Base-by-base conservation (phyloP, 345 rosid genomes). In the Punica granatum region DNA sequence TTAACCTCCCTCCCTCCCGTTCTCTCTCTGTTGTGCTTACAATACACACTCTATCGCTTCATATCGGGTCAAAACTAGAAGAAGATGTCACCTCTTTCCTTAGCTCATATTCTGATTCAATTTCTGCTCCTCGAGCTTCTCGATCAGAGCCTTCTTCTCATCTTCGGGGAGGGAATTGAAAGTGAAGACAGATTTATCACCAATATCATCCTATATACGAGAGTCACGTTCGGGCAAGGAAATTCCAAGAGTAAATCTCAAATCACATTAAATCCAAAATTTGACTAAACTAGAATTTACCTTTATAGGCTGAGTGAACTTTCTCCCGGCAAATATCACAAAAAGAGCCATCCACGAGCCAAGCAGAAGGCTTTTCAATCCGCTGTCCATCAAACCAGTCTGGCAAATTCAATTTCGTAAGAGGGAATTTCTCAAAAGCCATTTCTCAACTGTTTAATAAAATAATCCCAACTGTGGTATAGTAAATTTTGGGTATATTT, bases 281-380 rank as follows among this genome's bases (percentile, higher is more conserved):
- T 49, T 43, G n/a, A 64, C 30, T 14, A 39, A 67, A 16, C 21
- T 34, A 66, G 15, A 73, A 21, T 0, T 39, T 81, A 87, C 98
- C 98, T 93, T 90, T 23, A 93, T 78, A 33, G 94, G 94, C 77
- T 90, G 97, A 51, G 97, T 87, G 71, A 93, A 93, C 73, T 93
- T 92, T 75, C 98, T 82, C 61, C 92, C 98, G 4, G 98, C 90
- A 79, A 93, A 93, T 74, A 93, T 77, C 43, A 84, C 70, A 60
- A 90, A 87, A 48, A 93, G 90, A 12, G 84, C 72, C 92, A 88
- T 86, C 96, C 97, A 90, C 31, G 87, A 83, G 70, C 86, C 97
- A n/a, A 93, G 72, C 66, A 93, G 74, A 60, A 82, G 70, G 36
- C 84, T 84, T 73, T 93, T 88, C 32, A 51, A 75, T 71, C 88